Evolutionary conservation across 2,329 filamentous ascomycete species (phyloP).

Genomic region (Trichoderma sp.): DNA sequence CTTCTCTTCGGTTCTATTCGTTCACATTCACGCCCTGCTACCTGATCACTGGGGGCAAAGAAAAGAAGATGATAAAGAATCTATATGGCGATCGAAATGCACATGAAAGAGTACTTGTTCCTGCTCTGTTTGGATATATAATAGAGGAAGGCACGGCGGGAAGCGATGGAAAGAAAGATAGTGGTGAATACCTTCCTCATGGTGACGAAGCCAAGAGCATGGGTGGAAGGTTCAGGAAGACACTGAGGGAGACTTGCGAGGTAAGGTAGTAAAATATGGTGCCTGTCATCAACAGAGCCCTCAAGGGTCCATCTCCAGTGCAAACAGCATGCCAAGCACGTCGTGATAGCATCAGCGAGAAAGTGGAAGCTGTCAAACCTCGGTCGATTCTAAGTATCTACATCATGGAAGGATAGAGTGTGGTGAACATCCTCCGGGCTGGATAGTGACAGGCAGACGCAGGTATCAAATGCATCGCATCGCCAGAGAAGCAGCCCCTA

Average conservation of each 20-base stretch:
- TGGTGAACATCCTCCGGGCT: not conserved
- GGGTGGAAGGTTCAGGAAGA: too few species aligned
- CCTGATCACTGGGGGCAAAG: too few species aligned
- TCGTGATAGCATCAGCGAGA: not conserved
- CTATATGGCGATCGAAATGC: too few species aligned
- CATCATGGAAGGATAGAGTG: not conserved
- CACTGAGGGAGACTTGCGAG: not conserved
- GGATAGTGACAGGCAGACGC: not conserved
- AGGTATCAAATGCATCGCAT: not conserved
- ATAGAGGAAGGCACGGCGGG: not conserved
- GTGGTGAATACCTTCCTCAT: too few species aligned
- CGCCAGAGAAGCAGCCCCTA: not conserved
- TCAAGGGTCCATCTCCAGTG: not conserved
- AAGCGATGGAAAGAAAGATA: not conserved
- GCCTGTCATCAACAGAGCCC: not conserved
- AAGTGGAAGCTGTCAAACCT: not conserved
- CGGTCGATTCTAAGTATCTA: not conserved
- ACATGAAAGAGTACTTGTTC: too few species aligned
- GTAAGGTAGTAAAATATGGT: too few species aligned
- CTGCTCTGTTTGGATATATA: not conserved
- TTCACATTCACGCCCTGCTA: too few species aligned
- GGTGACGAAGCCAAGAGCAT: not conserved
- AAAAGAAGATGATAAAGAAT: too few species aligned
- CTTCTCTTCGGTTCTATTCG: too few species aligned
- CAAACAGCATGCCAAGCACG: not conserved